Evolutionary conservation across 2,329 filamentous ascomycete genomes (phyloP).

Genomic region (Coleophoma eucalyptorum): DNA sequence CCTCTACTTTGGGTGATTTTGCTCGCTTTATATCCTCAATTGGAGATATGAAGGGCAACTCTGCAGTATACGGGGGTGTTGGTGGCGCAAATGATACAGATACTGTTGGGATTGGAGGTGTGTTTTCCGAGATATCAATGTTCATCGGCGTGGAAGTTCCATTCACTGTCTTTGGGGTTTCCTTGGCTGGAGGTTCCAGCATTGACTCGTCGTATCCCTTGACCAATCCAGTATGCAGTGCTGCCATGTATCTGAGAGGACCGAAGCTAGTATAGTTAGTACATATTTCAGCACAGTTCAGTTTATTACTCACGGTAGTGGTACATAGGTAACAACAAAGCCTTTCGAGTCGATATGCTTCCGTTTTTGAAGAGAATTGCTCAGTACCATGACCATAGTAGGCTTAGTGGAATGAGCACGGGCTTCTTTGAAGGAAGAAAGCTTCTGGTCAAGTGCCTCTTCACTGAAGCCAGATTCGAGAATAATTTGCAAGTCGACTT

Average conservation of each 20-base stretch:
- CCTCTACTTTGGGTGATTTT: background rate
- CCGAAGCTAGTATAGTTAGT: conserved; percentile 3
- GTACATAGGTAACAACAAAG: conserved; percentile 21
- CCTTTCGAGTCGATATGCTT: conserved; percentile 16
- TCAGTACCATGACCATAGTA: conserved; percentile 18
- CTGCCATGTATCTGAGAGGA: background rate
- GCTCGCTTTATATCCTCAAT: background rate
- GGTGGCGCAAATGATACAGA: too few relatives aligned
- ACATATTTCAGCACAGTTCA: too few relatives aligned
- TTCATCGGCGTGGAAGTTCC: too few relatives aligned
- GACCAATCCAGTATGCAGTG: background rate
- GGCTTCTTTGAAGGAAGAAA: conserved; percentile 11
- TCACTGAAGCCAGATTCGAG: conserved; percentile 22
- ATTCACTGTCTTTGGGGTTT: too few relatives aligned
- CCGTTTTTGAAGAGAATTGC: conserved; percentile 14
- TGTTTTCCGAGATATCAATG: too few relatives aligned
- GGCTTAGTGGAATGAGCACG: conserved; percentile 4
- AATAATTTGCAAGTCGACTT: conserved; percentile 19
- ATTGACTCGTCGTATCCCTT: background rate
- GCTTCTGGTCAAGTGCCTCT: conserved; percentile 14
- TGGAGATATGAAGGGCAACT: background rate
- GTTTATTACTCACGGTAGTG: conserved; percentile 19
- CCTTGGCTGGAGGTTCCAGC: background rate
- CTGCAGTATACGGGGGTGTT: background rate
- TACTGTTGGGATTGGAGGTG: too few relatives aligned